Evolutionary conservation across 2,329 filamentous ascomycete genomes (phyloP), one percentile per base, ranked within the genome.

Genomic region (Zymoseptoria tritici): DNA sequence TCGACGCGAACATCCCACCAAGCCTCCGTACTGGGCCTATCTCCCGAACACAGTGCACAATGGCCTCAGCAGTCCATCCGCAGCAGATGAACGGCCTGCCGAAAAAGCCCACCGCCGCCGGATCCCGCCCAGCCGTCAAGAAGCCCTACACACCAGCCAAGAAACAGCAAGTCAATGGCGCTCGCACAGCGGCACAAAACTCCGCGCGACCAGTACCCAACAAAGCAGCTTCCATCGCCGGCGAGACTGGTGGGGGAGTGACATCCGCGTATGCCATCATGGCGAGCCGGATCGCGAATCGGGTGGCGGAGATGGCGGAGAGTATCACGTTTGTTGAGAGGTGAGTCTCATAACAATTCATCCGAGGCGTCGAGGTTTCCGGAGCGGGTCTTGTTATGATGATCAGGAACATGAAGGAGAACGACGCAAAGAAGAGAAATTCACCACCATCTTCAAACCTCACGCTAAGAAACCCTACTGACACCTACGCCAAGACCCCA

Each of bases 291-390:
- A 79, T 81, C 62, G 77, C 78, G 51, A 81, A 80, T 68, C 73
- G 79, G 52, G 78, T 81, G 11, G 79, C 77, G 5, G 79, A 81
- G 65, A 79, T 81, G 77, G 79, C 79, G 7, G 79, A 81, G 71
- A 80, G 78, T 70, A 78, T 79, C 64, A 80, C 78, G 16, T 79
- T 81, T 62, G 76, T 79, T 52, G 78, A 80, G 69, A 75, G 77
- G 73, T 72, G 64, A 56, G 67, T 57, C 9, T 13, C 9, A 24
- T 24, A 24, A 2, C 22, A 24, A 24, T 24, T 24, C 22, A 24
- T 24, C 3, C 22, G 22, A 24, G 4, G 22, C 22, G 22, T 24
- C 22, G 22, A 24, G 3, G 22, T 24, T 24, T 4, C 5, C 22
- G 22, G 22, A 24, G 22, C 22, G 22, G 22, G 22, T 24, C 22